These are phyloP conservation scores for Penicillium fimorum DNA, from an alignment of 495 filamentous ascomycete species.

Conservation along the genomic window DNA sequence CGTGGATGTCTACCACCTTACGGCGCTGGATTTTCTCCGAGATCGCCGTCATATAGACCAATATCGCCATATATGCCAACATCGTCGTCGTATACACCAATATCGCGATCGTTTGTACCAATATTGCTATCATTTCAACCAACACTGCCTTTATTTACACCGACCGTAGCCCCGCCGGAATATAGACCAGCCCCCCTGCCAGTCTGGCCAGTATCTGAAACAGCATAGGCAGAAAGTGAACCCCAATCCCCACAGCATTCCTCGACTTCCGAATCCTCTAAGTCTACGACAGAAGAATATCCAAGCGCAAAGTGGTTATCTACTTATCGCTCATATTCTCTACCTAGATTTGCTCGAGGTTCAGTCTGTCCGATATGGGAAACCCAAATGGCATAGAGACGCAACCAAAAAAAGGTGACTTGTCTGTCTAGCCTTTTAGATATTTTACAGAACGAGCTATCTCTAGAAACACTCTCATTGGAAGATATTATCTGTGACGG, in stretches of 20 bases:
- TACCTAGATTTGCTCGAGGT: conserved; percentile 7
- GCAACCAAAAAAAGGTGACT: conserved; percentile 18
- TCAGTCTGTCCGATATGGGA: conserved; percentile 8
- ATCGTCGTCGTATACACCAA: too few relatives aligned
- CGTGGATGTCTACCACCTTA: too few relatives aligned
- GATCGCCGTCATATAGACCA: too few relatives aligned
- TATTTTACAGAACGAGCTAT: conserved; percentile 16
- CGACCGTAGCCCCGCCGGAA: background rate
- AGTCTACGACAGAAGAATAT: conserved; percentile 14
- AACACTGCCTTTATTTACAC: conserved; percentile 4
- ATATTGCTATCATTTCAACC: too few relatives aligned
- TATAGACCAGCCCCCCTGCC: conserved; percentile 8
- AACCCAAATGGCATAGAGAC: conserved; percentile 12
- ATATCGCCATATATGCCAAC: too few relatives aligned
- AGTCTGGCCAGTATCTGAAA: conserved; percentile 6
- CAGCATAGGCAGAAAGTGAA: conserved; percentile 8
- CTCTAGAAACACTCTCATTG: conserved; percentile 15
- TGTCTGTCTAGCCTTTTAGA: conserved; percentile 15
- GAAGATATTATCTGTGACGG: conserved; percentile 19
- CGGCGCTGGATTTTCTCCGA: too few relatives aligned
- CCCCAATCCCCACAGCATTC: conserved; percentile 4
- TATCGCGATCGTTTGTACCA: too few relatives aligned
- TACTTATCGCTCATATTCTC: conserved; percentile 10
- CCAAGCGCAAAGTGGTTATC: conserved; percentile 9
- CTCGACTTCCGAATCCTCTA: conserved; percentile 14